A percentile compares a stretch with the other conserved stretches of the same genome.
Evolutionary conservation across 495 filamentous ascomycete species (phyloP).

Genomic region (Hypoxylon crocopeplum): DNA sequence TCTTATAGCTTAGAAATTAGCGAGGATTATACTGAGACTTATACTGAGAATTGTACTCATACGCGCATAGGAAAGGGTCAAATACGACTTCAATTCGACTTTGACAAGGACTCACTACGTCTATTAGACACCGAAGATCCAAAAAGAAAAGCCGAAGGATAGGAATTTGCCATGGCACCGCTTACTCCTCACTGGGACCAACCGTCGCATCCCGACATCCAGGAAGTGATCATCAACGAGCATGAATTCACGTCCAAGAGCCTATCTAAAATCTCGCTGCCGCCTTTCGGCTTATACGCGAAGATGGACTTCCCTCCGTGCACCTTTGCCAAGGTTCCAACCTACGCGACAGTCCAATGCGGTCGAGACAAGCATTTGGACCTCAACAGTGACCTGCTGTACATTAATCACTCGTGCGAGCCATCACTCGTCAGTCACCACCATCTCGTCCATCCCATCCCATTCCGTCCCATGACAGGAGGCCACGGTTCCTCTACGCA

Average conservation of each 20-base stretch:
- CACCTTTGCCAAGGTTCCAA: slow-evolving; percentile 57
- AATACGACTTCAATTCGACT: slow-evolving; percentile 5
- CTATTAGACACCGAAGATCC: not conserved
- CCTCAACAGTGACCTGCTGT: slow-evolving; percentile 77
- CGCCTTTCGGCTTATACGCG: slow-evolving; percentile 67
- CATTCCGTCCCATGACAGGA: not conserved
- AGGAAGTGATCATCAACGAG: slow-evolving; percentile 57
- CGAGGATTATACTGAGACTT: not conserved
- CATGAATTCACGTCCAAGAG: slow-evolving; percentile 66
- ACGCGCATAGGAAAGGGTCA: not conserved
- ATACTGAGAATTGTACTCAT: not conserved
- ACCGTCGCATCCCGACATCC: slow-evolving; percentile 59
- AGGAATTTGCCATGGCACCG: slow-evolving; percentile 49
- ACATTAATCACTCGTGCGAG: slow-evolving; percentile 76
- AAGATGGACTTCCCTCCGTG: slow-evolving; percentile 61
- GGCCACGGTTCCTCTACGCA: too few species aligned
- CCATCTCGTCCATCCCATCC: not conserved
- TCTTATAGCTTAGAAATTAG: not conserved
- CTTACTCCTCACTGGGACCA: slow-evolving; percentile 58
- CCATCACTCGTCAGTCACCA: slow-evolving; percentile 62
- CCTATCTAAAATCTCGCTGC: slow-evolving; percentile 65
- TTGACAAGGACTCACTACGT: slow-evolving; percentile 8
- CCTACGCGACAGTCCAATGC: slow-evolving; percentile 75
- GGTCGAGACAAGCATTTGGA: slow-evolving; percentile 68
- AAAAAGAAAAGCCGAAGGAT: slow-evolving; percentile 15